These are phyloP conservation scores for Boletus bicolor DNA, from an alignment of 768 basidiomycete genomes.

Conservation along the genomic window DNA sequence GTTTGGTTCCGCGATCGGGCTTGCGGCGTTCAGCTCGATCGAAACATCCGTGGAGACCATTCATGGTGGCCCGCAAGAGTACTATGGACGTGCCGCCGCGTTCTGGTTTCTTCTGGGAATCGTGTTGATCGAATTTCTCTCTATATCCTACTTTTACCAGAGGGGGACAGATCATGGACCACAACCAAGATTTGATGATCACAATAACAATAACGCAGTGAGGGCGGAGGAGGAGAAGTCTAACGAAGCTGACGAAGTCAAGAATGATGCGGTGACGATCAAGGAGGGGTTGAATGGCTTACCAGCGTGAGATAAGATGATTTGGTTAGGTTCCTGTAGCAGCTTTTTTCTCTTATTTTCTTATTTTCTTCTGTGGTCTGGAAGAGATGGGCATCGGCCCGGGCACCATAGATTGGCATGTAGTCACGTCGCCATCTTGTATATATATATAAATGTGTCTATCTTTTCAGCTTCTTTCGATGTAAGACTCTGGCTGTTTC, in stretches of 20 bases:
- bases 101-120: slow-evolving; percentile 45
- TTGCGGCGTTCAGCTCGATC: slow-evolving; percentile 48
- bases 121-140: slow-evolving; percentile 30
- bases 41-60: slow-evolving; percentile 40
- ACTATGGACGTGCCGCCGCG: slow-evolving; percentile 43
- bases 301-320: background rate
- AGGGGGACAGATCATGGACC: slow-evolving; percentile 12
- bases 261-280: background rate
- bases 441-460: too few species aligned
- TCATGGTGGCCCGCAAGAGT: slow-evolving; percentile 31
- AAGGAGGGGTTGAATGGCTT: background rate
- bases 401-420: too few species aligned
- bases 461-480: too few species aligned
- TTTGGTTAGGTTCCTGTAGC: background rate
- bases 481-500: too few species aligned
- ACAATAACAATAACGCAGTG: background rate
- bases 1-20: slow-evolving; percentile 50
- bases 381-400: too few species aligned
- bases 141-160: slow-evolving; percentile 36
- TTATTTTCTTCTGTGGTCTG: too few species aligned
- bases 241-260: background rate
- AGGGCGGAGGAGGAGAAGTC: background rate
- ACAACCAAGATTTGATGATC: background rate
- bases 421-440: too few species aligned
- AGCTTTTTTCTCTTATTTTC: too few species aligned